These are phyloP conservation scores for Epichloe baconii DNA, from an alignment of 2,329 filamentous ascomycete species.

Conservation along the genomic window DNA sequence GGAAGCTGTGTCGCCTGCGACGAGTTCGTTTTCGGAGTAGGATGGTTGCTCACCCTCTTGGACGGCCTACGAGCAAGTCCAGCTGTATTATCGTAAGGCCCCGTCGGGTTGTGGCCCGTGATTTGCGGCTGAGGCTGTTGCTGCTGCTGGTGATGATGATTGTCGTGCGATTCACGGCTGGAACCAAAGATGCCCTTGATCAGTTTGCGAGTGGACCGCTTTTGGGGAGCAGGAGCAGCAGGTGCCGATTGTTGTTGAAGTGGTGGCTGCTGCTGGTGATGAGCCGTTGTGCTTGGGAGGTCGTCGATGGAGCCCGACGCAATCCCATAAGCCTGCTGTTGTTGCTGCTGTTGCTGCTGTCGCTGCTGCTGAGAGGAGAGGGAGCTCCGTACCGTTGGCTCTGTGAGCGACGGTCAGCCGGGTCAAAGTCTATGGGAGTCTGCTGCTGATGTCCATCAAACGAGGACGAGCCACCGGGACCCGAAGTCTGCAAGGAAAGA, in stretches of 20 bases:
- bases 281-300: constrained; percentile 8
- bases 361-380: constrained; percentile 1
- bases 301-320: constrained; percentile 15
- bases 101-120: constrained; percentile 14
- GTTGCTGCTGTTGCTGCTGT: no score
- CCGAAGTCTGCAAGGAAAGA: constrained; percentile 19
- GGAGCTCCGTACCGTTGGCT: constrained; percentile 32
- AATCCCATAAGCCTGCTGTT: neutral
- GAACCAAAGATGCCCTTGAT: constrained; percentile 41
- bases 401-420: constrained; percentile 33
- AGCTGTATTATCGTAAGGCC: constrained; percentile 34
- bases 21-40: constrained; percentile 29
- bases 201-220: constrained; percentile 38
- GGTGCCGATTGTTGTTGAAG: constrained; percentile 21
- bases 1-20: constrained; percentile 11
- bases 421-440: constrained; percentile 27
- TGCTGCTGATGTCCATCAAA: constrained; percentile 23
- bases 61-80: constrained; percentile 41
- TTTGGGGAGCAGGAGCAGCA: constrained; percentile 21
- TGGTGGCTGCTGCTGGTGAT: constrained; percentile 18
- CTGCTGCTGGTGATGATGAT: constrained; percentile 11
- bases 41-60: constrained; percentile 40
- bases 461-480: constrained; percentile 12
- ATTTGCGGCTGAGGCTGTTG: constrained; percentile 2
- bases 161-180: constrained; percentile 8